Evolutionary conservation across 805 yeast species (phyloP), one percentile per base, ranked within the genome.

Genomic region (Starmerella geochares): DNA sequence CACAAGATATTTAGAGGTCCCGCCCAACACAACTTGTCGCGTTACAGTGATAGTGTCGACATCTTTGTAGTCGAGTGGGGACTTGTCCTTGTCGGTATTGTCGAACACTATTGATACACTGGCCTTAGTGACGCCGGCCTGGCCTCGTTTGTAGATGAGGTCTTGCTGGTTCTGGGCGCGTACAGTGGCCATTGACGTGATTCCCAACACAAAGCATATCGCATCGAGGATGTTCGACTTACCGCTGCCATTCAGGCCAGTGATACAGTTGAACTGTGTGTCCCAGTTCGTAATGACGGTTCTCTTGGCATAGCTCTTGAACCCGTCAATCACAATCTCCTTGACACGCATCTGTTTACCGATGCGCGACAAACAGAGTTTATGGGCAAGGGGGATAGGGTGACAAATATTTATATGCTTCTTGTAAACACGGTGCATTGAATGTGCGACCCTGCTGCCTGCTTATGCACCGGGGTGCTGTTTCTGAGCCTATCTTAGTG

Each of bases 181-280:
- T 24, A 94, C 96, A 0, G 95, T 84, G n/a, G 85, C 65, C 92
- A 90, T 87, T 11, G 94, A 79, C 1, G 95, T 81, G 53, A 92
- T 88, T 49, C 99, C 99, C 29, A 92, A 72, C n/a, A 94, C 99
- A 67, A 92, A 92, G 67, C 98, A 92, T 50, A 92, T 90, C 50
- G 99, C 95, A 67, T 92, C 98, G 39, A 92, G 72, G 51, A 92
- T 88, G 65, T 92, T 92, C 20, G 97, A 90, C 63, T 92, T 92
- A 5, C 99, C 99, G 0, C 96, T 86, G 9, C 99, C 99, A 64
- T 92, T 92, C 45, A 92, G 73, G 7, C 99, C 99, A 0, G 98
- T 94, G 63, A 92, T 90, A 60, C 97, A 96, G 68, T 94, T 92
- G 69, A 92, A 94, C 67, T 84, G 95, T 1, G 85, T 76, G 66